These are phyloP conservation scores for Miscanthus lutarioriparius DNA, from an alignment of 176 grass and related monocot genomes.

Conservation along the genomic window DNA sequence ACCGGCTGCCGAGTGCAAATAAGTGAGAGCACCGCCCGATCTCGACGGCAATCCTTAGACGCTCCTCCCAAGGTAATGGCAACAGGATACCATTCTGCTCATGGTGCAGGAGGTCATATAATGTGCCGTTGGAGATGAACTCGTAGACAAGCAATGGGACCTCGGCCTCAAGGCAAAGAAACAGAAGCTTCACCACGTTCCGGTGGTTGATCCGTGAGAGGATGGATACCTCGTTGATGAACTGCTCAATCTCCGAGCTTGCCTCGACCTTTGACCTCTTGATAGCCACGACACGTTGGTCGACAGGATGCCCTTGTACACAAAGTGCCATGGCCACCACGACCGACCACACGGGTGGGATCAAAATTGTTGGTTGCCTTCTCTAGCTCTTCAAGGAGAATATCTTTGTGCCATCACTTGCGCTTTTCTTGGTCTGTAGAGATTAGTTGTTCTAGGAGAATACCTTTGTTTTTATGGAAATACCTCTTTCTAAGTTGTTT, in stretches of 20 bases:
- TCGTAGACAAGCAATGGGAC: conserved; percentile 27
- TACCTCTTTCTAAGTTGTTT: background rate
- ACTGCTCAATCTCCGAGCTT: conserved; percentile 9
- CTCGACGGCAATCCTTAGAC: conserved; percentile 15
- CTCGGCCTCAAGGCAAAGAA: conserved; percentile 29
- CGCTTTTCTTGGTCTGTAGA: background rate
- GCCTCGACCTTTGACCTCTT: background rate
- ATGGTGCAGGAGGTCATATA: conserved; percentile 7
- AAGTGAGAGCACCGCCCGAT: conserved; percentile 11
- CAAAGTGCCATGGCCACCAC: conserved; percentile 20
- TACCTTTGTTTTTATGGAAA: conserved; percentile 32
- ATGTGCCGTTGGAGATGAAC: conserved; percentile 34
- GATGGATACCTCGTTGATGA: conserved; percentile 37
- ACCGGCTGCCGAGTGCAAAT: conserved; percentile 30
- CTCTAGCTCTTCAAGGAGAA: conserved; percentile 35
- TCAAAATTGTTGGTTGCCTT: conserved; percentile 38
- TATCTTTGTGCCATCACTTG: conserved; percentile 27
- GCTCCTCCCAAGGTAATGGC: conserved; percentile 8
- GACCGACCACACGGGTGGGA: conserved; percentile 3
- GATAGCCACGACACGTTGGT: conserved; percentile 31
- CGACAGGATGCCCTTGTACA: conserved; percentile 34
- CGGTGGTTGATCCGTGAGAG: conserved; percentile 36
- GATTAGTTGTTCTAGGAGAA: conserved; percentile 25
- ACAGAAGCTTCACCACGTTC: conserved; percentile 38
- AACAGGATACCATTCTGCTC: background rate